Conservation (phyloP, 805 yeast species). For the Candida boidinii region DNA sequence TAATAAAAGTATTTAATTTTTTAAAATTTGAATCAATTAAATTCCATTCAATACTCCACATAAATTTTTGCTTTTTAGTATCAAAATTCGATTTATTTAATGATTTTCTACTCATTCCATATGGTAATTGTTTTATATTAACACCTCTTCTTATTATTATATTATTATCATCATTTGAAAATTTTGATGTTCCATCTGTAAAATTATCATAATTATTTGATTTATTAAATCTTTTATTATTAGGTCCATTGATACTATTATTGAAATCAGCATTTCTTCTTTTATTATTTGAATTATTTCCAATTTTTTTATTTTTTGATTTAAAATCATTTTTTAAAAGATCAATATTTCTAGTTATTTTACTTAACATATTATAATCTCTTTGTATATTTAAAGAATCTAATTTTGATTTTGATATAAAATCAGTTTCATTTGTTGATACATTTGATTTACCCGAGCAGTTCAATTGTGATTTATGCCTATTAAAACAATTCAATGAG, state of each 20-base stretch:
- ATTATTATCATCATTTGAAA: conserved; percentile 9
- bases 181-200: conserved; percentile 17
- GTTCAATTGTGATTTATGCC: conserved; percentile 52
- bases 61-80: conserved; percentile 46
- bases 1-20: conserved; percentile 14
- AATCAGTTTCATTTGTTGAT: conserved; percentile 34
- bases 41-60: conserved; percentile 79
- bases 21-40: conserved; percentile 21
- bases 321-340: conserved; percentile 47
- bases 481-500: conserved; percentile 58
- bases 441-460: conserved; percentile 62
- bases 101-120: conserved; percentile 63
- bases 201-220: conserved; percentile 4
- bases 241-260: conserved; percentile 2
- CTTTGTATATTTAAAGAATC: conserved; percentile 52
- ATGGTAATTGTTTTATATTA: conserved; percentile 50
- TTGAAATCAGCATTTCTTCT: conserved; percentile 4
- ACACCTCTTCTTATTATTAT: conserved; percentile 53
- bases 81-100: conserved; percentile 67
- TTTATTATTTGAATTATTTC: conserved; percentile 11
- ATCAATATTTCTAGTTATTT: conserved; percentile 50
- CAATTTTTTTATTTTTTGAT: conserved; percentile 37
- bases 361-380: conserved; percentile 70
- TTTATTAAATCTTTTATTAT: conserved; percentile 2
- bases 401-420: conserved; percentile 41